These are phyloP conservation scores for Trametes cubensis DNA, from an alignment of 768 basidiomycete species.

Conservation along the genomic window DNA sequence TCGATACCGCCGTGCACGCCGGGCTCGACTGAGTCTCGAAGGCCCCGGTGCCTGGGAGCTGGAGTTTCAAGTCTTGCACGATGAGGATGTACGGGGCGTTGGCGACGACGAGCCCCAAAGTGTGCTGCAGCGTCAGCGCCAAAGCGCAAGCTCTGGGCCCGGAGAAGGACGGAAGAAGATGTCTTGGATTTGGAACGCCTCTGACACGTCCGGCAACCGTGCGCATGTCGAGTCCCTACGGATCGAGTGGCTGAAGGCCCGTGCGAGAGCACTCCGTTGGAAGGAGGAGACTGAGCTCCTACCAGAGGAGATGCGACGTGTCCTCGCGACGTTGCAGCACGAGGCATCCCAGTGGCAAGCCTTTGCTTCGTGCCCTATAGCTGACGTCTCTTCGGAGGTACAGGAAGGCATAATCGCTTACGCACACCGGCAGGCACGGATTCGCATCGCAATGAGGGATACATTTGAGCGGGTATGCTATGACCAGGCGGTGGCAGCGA, in stretches of 20 bases:
- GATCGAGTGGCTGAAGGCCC: slow-evolving; percentile 15
- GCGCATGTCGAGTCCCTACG: slow-evolving; percentile 1
- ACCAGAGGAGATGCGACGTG: slow-evolving; percentile 21
- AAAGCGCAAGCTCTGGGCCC: background rate
- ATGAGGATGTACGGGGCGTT: background rate
- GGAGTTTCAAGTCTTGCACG: background rate
- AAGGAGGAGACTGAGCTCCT: slow-evolving; percentile 19
- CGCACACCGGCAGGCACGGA: too few species aligned
- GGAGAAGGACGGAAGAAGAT: background rate
- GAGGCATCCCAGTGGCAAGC: background rate
- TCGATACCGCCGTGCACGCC: background rate
- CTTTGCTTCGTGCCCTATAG: background rate
- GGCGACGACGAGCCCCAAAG: background rate
- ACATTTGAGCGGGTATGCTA: too few species aligned
- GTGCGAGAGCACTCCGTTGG: slow-evolving; percentile 13
- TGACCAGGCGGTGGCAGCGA: too few species aligned
- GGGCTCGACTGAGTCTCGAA: background rate
- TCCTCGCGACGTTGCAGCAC: background rate
- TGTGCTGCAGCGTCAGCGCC: background rate
- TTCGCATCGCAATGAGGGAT: too few species aligned
- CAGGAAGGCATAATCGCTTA: too few species aligned
- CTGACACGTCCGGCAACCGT: background rate
- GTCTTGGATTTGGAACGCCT: slow-evolving; percentile 1
- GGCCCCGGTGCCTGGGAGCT: background rate
- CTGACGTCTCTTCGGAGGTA: too few species aligned